Evolutionary conservation across 1,284 basidiomycete species (phyloP).

Genomic region (Xerocomus minutiporus): DNA sequence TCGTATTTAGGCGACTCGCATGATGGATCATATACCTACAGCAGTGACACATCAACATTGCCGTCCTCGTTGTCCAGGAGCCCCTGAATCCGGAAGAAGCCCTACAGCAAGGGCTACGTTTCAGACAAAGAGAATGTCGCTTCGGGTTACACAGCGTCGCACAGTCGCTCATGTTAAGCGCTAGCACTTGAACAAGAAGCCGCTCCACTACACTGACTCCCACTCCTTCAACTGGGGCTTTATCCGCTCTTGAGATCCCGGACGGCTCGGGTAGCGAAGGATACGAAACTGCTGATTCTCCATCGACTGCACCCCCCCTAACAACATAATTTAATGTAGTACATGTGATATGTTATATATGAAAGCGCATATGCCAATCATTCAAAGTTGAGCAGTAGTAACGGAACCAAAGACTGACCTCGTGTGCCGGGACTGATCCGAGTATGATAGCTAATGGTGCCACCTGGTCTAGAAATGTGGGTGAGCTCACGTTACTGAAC

Average conservation of each 20-base stretch:
- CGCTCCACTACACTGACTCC: constrained; percentile 31
- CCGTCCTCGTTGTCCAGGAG: constrained; percentile 21
- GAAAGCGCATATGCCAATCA: too few relatives aligned
- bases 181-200: constrained; percentile 31
- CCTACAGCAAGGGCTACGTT: constrained; percentile 35
- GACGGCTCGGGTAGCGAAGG: constrained; percentile 7
- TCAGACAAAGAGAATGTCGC: constrained; percentile 56
- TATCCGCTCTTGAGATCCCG: constrained; percentile 31
- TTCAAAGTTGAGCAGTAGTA: too few relatives aligned
- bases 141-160: constrained; percentile 28
- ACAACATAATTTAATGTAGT: too few relatives aligned
- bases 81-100: constrained; percentile 52
- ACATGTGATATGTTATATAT: too few relatives aligned
- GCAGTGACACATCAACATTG: too few relatives aligned
- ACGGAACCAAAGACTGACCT: too few relatives aligned
- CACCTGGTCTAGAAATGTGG: too few relatives aligned
- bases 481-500: too few relatives aligned
- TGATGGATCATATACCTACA: too few relatives aligned
- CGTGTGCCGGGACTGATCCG: too few relatives aligned
- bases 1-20: constrained; percentile 43
- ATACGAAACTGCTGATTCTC: constrained; percentile 32
- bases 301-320: constrained; percentile 31
- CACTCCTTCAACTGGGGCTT: constrained; percentile 19
- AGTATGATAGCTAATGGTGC: too few relatives aligned
- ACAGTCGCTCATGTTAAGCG: constrained; percentile 33